A percentile compares a stretch with the other conserved stretches of the same genome.
These are phyloP conservation scores for Fusarium anthophilum DNA, from an alignment of 2,329 filamentous ascomycete species.

Conservation along the genomic window DNA sequence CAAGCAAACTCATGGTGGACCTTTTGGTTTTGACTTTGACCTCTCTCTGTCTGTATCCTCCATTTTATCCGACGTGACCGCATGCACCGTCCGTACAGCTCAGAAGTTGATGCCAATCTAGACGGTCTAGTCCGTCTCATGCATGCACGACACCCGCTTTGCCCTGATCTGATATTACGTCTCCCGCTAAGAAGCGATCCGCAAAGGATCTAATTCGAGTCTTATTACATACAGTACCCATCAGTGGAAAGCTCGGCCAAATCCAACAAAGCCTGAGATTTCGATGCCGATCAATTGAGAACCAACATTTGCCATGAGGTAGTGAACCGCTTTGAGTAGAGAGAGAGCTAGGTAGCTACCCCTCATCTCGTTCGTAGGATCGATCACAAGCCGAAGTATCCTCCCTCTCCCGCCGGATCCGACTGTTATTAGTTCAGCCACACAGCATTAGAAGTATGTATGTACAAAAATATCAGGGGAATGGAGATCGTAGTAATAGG, in stretches of 20 bases:
- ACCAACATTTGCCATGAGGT: background rate
- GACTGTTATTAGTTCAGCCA: constrained; percentile 22
- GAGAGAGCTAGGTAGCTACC: constrained; percentile 21
- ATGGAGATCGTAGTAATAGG: constrained; percentile 4
- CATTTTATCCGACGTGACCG: constrained; percentile 29
- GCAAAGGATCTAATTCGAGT: background rate
- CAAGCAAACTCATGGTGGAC: constrained; percentile 8
- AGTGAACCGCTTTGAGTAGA: constrained; percentile 5
- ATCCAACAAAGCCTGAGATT: constrained; percentile 1
- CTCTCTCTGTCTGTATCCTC: constrained; percentile 7
- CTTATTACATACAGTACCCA: background rate
- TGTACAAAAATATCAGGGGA: background rate
- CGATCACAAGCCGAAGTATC: background rate
- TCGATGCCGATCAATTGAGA: constrained; percentile 5
- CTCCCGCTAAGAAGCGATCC: constrained; percentile 9
- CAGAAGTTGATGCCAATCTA: constrained; percentile 10
- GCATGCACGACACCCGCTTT: constrained; percentile 20
- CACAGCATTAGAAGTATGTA: background rate
- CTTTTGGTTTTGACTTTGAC: constrained; percentile 14
- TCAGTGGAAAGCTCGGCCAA: constrained; percentile 3
- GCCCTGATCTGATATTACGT: constrained; percentile 38
- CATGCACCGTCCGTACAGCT: background rate
- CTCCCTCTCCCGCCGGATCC: constrained; percentile 21
- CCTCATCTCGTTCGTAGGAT: constrained; percentile 8
- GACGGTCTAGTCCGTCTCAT: constrained; percentile 2